Percentiles rank a stretch among this genome's conserved stretches.
These are phyloP conservation scores for Amphibolis antarctica DNA, from an alignment of 106 monocot species.

Conservation along the genomic window DNA sequence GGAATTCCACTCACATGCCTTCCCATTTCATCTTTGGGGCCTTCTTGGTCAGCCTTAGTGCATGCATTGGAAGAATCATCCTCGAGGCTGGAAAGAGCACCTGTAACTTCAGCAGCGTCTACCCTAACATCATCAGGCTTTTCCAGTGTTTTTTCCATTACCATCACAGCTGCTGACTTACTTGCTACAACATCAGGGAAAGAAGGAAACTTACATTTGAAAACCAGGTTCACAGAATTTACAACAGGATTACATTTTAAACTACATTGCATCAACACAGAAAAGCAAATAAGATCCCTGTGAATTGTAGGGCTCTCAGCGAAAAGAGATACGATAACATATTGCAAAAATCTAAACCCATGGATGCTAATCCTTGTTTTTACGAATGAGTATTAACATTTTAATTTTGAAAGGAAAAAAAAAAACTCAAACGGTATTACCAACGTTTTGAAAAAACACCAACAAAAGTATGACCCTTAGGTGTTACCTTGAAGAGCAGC, in stretches of 20 bases:
- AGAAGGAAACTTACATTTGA: not conserved
- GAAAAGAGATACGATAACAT: not conserved
- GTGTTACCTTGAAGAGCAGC: slow-evolving; percentile 78
- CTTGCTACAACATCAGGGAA: slow-evolving; percentile 1
- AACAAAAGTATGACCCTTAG: not conserved
- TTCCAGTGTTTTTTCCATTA: slow-evolving; percentile 11
- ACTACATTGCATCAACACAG: no score
- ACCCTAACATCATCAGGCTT: slow-evolving; percentile 29
- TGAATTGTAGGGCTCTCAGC: no score
- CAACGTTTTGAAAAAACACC: not conserved
- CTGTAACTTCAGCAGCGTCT: slow-evolving; percentile 24
- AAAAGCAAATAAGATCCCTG: no score
- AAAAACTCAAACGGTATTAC: not conserved
- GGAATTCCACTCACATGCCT: slow-evolving; percentile 8
- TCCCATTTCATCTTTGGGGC: slow-evolving; percentile 14
- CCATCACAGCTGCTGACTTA: slow-evolving; percentile 3
- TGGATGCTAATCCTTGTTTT: no score
- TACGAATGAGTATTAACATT: no score
- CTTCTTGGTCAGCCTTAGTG: not conserved
- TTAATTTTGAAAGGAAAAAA: not conserved
- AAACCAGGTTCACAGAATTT: not conserved
- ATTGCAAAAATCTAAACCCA: not conserved
- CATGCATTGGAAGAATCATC: slow-evolving; percentile 9
- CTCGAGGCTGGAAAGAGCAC: slow-evolving; percentile 25
- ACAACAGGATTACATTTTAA: not conserved